phyloP scores from a whole-genome alignment of 2,329 filamentous ascomycete genomes.

The Ceratocystis destructans region DNA sequence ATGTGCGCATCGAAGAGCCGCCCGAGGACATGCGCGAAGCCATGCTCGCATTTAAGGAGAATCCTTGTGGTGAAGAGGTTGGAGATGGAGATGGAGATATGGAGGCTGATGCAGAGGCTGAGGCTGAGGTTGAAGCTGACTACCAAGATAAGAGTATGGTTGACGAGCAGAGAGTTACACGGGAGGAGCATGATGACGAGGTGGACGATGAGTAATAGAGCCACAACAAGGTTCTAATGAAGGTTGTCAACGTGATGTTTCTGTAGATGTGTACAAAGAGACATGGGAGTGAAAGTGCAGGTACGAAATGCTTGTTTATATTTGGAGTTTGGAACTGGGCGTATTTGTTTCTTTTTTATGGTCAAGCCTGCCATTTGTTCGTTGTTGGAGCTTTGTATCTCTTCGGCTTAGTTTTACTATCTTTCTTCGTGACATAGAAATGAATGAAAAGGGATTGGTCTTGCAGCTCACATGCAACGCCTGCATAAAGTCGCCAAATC shows the following conservation, averaged over 20 bases:
- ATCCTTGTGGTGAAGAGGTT: slow-evolving; percentile 35
- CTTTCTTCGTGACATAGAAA: neutral
- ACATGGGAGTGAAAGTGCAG: neutral
- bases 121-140: slow-evolving; percentile 8
- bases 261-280: neutral
- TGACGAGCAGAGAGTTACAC: slow-evolving; percentile 23
- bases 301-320: slow-evolving; percentile 7
- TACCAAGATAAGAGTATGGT: slow-evolving; percentile 25
- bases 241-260: neutral
- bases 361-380: neutral
- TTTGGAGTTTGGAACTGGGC: slow-evolving; percentile 10
- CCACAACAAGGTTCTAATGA: neutral
- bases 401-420: neutral
- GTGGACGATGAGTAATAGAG: neutral
- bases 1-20: slow-evolving; percentile 42
- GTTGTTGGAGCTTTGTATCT: neutral
- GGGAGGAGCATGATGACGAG: slow-evolving; percentile 16
- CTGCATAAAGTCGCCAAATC: neutral
- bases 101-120: slow-evolving; percentile 18
- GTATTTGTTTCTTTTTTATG: slow-evolving; percentile 2
- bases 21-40: slow-evolving; percentile 38
- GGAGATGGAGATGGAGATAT: slow-evolving; percentile 22
- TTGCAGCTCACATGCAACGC: neutral
- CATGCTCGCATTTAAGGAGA: slow-evolving; percentile 39
- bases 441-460: neutral